Percentiles rank a stretch among this genome's conserved stretches.
phyloP scores from a whole-genome alignment of 1,284 basidiomycete species.

The Volvariella volvacea region DNA sequence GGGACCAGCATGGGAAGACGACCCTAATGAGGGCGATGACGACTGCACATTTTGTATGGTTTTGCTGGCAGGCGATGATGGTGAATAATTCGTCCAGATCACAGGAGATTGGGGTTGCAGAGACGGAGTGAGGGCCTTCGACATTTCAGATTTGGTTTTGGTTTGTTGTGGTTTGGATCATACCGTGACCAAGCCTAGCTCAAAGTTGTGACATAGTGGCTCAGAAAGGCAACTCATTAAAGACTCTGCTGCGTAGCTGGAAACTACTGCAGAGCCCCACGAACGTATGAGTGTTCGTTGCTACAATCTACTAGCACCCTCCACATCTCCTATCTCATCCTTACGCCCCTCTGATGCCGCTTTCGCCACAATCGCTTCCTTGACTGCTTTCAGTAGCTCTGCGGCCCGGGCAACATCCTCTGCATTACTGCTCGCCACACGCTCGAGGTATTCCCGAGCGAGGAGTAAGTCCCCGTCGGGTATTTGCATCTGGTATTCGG shows the following conservation, averaged over 20 bases:
- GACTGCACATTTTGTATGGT: slow-evolving; percentile 9
- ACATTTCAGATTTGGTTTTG: slow-evolving; percentile 50
- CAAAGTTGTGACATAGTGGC: too few relatives aligned
- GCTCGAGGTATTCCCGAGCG: slow-evolving; percentile 63
- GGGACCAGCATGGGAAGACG: slow-evolving; percentile 24
- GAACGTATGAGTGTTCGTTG: too few relatives aligned
- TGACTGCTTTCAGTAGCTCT: slow-evolving; percentile 54
- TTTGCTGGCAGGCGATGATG: slow-evolving; percentile 1
- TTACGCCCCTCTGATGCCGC: slow-evolving; percentile 23
- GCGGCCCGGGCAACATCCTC: slow-evolving; percentile 65
- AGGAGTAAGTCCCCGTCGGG: slow-evolving; percentile 54
- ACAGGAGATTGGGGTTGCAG: slow-evolving; percentile 14
- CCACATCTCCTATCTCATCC: slow-evolving; percentile 21
- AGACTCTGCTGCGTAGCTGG: too few relatives aligned
- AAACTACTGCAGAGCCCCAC: too few relatives aligned
- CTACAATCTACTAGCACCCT: too few relatives aligned
- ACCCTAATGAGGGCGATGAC: slow-evolving; percentile 8
- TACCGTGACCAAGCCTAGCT: slow-evolving; percentile 7
- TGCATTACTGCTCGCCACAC: slow-evolving; percentile 67
- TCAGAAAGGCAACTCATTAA: too few relatives aligned
- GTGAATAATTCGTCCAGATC: slow-evolving; percentile 13
- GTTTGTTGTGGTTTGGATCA: slow-evolving; percentile 48
- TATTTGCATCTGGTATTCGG: slow-evolving; percentile 65
- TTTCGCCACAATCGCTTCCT: slow-evolving; percentile 26
- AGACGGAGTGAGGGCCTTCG: slow-evolving; percentile 35